A percentile compares a stretch with the other conserved stretches of the same genome.
Conservation (phyloP, 352 stramenopile species). For the Globisporangium takayamanum region DNA sequence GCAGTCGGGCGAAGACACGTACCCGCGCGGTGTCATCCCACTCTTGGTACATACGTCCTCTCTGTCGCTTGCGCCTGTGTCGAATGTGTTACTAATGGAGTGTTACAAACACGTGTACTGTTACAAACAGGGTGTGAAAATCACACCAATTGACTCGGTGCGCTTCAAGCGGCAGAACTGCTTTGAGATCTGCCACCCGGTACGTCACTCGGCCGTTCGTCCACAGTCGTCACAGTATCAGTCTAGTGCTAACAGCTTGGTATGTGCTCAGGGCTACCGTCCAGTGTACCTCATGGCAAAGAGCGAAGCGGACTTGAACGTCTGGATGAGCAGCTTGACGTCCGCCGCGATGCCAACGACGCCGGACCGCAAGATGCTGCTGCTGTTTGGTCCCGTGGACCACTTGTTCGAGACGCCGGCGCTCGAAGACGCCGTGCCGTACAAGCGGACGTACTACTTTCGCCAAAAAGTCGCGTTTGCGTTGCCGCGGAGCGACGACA, state of each 20-base stretch:
- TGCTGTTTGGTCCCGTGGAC: slow-evolving; percentile 52
- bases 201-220: slow-evolving; percentile 16
- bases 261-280: slow-evolving; percentile 46
- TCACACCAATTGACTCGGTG: slow-evolving; percentile 67
- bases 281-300: slow-evolving; percentile 86
- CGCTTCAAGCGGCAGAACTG: slow-evolving; percentile 85
- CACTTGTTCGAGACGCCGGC: slow-evolving; percentile 71
- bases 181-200: slow-evolving; percentile 81
- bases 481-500: slow-evolving; percentile 53
- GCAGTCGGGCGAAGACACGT: slow-evolving; percentile 81
- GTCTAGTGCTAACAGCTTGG: background rate
- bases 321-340: slow-evolving; percentile 84
- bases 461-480: slow-evolving; percentile 82
- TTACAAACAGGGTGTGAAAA: slow-evolving; percentile 42
- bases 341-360: slow-evolving; percentile 74
- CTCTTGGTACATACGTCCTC: slow-evolving; percentile 25
- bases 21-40: slow-evolving; percentile 74
- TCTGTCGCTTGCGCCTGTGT: background rate
- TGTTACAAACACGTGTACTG: background rate
- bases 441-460: slow-evolving; percentile 83
- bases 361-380: slow-evolving; percentile 57
- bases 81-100: background rate
- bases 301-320: slow-evolving; percentile 70
- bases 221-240: background rate
- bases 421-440: slow-evolving; percentile 72